A percentile compares a stretch with the other conserved stretches of the same genome.
Conservation (phyloP, 495 filamentous ascomycete genomes). For the Bathelium albidoporum region DNA sequence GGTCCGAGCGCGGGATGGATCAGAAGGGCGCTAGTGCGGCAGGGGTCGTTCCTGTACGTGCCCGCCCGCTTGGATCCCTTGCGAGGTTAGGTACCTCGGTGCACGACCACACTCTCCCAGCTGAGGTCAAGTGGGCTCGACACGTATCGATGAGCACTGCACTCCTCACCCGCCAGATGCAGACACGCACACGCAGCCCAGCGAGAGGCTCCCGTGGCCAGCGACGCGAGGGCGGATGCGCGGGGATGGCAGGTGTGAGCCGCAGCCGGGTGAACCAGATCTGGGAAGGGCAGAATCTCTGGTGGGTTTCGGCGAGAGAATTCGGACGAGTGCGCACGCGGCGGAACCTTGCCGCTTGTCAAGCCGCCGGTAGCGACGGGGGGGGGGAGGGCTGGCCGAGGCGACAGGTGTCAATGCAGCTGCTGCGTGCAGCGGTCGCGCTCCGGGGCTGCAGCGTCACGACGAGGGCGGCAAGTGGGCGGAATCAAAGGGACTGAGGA, state of each 20-base stretch:
- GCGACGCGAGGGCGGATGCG: background rate
- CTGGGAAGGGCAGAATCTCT: background rate
- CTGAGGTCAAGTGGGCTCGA: background rate
- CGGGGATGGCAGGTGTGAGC: background rate
- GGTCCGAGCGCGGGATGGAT: constrained; percentile 1
- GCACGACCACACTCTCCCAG: background rate
- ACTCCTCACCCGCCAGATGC: no score
- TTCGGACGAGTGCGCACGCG: background rate
- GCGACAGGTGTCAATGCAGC: background rate
- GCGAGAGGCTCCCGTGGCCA: background rate
- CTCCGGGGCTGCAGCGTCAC: background rate
- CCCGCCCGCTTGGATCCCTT: constrained; percentile 1
- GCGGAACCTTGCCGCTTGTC: background rate
- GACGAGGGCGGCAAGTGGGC: background rate
- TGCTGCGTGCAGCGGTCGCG: background rate
- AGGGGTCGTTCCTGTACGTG: background rate
- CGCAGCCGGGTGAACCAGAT: background rate
- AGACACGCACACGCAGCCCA: no score
- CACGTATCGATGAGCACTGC: background rate
- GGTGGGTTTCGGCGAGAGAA: background rate
- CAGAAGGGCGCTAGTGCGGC: background rate
- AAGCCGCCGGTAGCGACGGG: background rate
- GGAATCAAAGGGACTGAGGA: background rate
- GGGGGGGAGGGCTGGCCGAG: background rate
- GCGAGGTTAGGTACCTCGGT: background rate